Percentiles rank a stretch among this genome's conserved stretches.
These are phyloP conservation scores for Phlegmacium glaucopus DNA, from an alignment of 768 basidiomycete species.

Conservation along the genomic window DNA sequence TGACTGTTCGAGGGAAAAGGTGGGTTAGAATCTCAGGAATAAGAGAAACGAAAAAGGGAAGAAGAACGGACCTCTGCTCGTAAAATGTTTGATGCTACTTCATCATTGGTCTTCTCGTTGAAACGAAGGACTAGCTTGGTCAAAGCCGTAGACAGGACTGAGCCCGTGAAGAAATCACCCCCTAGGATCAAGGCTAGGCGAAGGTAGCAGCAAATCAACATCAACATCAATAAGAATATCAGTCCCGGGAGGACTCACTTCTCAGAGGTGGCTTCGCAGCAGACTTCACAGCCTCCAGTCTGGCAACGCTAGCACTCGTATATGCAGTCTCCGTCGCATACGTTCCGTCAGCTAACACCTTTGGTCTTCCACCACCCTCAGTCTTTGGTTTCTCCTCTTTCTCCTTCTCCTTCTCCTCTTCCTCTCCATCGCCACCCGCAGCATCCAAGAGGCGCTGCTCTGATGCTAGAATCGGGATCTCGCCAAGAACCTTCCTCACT, in stretches of 20 bases:
- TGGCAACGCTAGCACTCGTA: conserved; percentile 55
- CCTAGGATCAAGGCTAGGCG: conserved; percentile 75
- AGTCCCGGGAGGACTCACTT: conserved; percentile 38
- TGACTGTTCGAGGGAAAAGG: conserved; percentile 41
- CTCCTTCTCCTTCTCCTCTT: conserved; percentile 57
- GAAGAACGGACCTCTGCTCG: conserved; percentile 70
- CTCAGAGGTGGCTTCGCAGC: conserved; percentile 89
- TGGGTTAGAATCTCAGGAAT: background rate
- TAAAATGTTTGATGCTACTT: conserved; percentile 56
- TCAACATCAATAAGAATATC: background rate
- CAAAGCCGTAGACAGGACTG: conserved; percentile 84
- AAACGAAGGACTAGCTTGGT: conserved; percentile 90
- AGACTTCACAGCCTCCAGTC: conserved; percentile 78
- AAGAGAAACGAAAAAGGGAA: background rate
- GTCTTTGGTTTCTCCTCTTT: conserved; percentile 44
- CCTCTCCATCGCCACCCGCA: conserved; percentile 41
- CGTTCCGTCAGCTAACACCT: conserved; percentile 92
- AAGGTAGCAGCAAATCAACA: conserved; percentile 3
- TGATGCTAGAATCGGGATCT: conserved; percentile 94
- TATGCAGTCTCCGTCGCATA: conserved; percentile 97
- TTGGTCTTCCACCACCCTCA: conserved; percentile 53
- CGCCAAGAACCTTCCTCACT: conserved; percentile 83
- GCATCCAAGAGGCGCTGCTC: conserved; percentile 84
- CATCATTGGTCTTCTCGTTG: conserved; percentile 47
- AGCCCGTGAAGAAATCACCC: conserved; percentile 96